These are phyloP conservation scores for Penicillium arizonense DNA, from an alignment of 495 filamentous ascomycete genomes.

Conservation along the genomic window DNA sequence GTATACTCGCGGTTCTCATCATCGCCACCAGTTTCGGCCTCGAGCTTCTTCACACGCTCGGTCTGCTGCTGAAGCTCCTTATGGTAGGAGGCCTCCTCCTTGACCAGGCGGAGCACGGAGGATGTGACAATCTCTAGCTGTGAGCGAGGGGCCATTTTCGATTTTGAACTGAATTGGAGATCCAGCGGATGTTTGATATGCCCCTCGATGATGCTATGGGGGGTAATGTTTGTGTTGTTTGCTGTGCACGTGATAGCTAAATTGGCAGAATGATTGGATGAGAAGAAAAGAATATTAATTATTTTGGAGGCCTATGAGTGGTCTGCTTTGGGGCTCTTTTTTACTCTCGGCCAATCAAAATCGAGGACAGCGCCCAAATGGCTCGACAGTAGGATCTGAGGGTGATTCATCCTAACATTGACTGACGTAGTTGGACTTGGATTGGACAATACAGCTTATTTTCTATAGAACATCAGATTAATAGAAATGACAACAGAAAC, in stretches of 20 bases:
- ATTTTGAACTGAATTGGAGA: conserved; percentile 3
- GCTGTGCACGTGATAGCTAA: not conserved
- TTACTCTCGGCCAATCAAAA: too few species aligned
- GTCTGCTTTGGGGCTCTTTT: too few species aligned
- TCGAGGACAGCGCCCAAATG: too few species aligned
- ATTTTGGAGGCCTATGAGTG: too few species aligned
- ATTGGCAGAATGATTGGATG: too few species aligned
- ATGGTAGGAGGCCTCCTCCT: conserved; percentile 88
- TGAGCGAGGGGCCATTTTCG: conserved; percentile 67
- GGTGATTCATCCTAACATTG: too few species aligned
- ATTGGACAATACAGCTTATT: too few species aligned
- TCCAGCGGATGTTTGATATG: not conserved
- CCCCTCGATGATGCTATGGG: conserved; percentile 8
- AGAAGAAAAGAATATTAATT: too few species aligned
- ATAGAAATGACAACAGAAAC: too few species aligned
- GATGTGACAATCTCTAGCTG: conserved; percentile 70
- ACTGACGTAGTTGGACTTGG: too few species aligned
- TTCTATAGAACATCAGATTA: too few species aligned
- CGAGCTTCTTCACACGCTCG: conserved; percentile 65
- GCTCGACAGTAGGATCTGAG: too few species aligned
- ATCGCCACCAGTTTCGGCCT: conserved; percentile 40
- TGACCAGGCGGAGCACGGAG: conserved; percentile 76
- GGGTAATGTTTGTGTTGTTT: conserved; percentile 2
- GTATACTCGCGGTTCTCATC: conserved; percentile 69
- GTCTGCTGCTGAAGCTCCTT: conserved; percentile 74